Conservation (phyloP, 768 basidiomycete species). For the Leccinum incarnatum region DNA sequence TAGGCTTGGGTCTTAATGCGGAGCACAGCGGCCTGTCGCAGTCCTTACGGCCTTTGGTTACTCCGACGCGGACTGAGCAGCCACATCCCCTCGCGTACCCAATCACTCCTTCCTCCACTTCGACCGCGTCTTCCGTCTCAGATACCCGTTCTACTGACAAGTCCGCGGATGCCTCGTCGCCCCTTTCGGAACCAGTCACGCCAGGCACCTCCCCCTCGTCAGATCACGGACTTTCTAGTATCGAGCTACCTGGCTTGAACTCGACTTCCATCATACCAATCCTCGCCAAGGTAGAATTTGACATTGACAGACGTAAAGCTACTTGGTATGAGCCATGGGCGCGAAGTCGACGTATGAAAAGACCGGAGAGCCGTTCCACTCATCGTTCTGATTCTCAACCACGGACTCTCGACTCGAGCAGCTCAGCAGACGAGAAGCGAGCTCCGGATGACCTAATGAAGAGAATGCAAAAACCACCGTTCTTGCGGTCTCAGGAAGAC, state of each 20-base stretch:
- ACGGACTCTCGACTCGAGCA: constrained; percentile 21
- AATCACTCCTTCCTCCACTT: neutral
- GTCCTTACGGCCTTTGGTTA: constrained; percentile 45
- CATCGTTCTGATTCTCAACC: constrained; percentile 25
- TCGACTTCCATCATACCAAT: constrained; percentile 72
- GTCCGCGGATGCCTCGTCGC: constrained; percentile 47
- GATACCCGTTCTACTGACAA: constrained; percentile 47
- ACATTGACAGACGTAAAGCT: constrained; percentile 79
- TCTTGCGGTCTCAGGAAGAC: constrained; percentile 26
- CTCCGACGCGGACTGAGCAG: constrained; percentile 42
- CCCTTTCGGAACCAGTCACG: constrained; percentile 45
- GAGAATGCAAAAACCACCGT: constrained; percentile 42
- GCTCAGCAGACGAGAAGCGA: constrained; percentile 28
- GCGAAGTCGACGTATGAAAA: constrained; percentile 58
- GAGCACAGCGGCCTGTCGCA: constrained; percentile 33
- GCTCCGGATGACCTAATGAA: constrained; percentile 50
- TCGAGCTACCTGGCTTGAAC: constrained; percentile 65
- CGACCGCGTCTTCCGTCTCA: constrained; percentile 37
- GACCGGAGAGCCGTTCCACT: constrained; percentile 43
- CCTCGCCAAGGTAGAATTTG: constrained; percentile 93
- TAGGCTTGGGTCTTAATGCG: constrained; percentile 44
- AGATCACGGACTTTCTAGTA: constrained; percentile 41
- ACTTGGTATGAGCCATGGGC: constrained; percentile 87
- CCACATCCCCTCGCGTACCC: constrained; percentile 28
- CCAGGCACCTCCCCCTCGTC: constrained; percentile 49